Base-by-base conservation (phyloP, 129 eudicot species). In the Flaveria ramosissima region DNA sequence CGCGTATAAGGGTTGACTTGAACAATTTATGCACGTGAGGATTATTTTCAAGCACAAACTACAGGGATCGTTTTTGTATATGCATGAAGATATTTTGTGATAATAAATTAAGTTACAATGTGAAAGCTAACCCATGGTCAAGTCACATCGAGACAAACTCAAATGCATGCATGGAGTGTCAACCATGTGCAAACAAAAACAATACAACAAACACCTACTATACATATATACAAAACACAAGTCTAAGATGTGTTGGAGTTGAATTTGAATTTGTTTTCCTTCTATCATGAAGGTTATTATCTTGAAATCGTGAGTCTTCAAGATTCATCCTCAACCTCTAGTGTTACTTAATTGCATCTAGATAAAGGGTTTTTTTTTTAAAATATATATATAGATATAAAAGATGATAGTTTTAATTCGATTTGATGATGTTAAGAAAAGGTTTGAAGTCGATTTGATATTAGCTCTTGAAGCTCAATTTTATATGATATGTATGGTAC, bases 61-160 rank as follows among this genome's bases (percentile, higher is more conserved):
- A 6, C 41, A 36, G 41, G 41, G 41, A 36, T 36, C 7, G 7
- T 36, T 36, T 36, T 36, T 36, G 41, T 36, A 1, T 36, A 36
- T 5, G 41, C 41, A 24, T 7, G 2, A 27, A 26, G 68, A 62
- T 62, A 62, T 62, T 21, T 26, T 13, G 19, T 7, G 53, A 48
- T 7, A 10, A 21, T 1, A 62, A 62, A 10, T 9, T 36, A 62
- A 4, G 10, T 10, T 36, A 60, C 26, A 21, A 32, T 62, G 68
- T 62, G 68, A 62, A 62, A 62, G 15, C 68, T 26, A 62, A 17
- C 42, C 43, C 20, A 62, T 61, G 67, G 67, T 61, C 68, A 62
- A 62, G 4, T 62, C 68, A 62, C 68, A 6, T 11, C n/a, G 7
- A 60, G 39, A 62, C 43, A 62, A 62, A 27, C 43, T 27, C 19